These are phyloP conservation scores for Pichia gijzeniarum DNA, from an alignment of 805 yeast species.

Conservation along the genomic window DNA sequence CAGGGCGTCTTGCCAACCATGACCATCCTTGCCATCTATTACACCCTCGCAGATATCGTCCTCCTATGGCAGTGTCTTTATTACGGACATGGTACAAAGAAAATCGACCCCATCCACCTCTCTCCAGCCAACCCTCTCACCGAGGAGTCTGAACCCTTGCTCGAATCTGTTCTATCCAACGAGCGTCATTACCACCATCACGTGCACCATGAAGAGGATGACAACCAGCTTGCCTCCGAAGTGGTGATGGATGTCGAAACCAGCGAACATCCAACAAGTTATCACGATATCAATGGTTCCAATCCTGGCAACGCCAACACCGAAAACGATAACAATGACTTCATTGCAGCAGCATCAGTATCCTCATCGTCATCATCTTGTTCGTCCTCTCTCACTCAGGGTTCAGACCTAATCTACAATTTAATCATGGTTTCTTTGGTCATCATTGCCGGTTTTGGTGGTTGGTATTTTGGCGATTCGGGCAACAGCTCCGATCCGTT, in stretches of 20 bases:
- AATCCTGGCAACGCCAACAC: constrained; percentile 1
- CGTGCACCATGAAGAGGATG: constrained; percentile 10
- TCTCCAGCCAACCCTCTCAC: constrained; percentile 84
- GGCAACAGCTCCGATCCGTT: not conserved
- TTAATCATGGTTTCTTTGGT: constrained; percentile 59
- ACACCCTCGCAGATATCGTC: constrained; percentile 84
- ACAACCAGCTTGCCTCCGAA: constrained; percentile 17
- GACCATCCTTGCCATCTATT: constrained; percentile 87
- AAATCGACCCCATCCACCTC: constrained; percentile 68
- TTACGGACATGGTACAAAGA: constrained; percentile 56
- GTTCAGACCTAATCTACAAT: constrained; percentile 29
- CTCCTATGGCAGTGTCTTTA: constrained; percentile 76
- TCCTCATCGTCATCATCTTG: not conserved
- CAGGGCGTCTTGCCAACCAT: constrained; percentile 93
- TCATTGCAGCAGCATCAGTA: too few relatives aligned
- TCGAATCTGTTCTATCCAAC: constrained; percentile 51
- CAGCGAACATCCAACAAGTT: constrained; percentile 26
- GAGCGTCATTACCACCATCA: constrained; percentile 24
- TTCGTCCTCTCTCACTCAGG: constrained; percentile 8
- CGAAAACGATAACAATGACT: not conserved
- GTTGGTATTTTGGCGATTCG: constrained; percentile 61
- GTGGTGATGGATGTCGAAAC: constrained; percentile 22
- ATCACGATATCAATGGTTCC: constrained; percentile 26
- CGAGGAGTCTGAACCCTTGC: constrained; percentile 49
- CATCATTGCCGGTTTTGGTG: constrained; percentile 71